Evolutionary conservation across 1,139 yeast species (phyloP).

Genomic region (Taiozyma sp.): DNA sequence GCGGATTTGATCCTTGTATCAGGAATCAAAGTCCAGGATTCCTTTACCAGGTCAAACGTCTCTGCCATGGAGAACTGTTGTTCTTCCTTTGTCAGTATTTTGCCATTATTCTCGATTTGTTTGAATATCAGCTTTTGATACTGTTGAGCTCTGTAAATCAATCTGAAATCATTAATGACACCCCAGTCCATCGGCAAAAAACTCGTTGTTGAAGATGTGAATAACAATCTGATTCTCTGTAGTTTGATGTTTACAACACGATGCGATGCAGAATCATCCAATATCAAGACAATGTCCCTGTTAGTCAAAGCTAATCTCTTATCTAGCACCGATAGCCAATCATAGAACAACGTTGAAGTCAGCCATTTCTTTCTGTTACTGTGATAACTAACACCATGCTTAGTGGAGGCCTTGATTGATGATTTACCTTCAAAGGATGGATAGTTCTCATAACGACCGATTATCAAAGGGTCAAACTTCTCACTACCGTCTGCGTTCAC

Average conservation of each 20-base stretch:
- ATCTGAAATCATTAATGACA: constrained; percentile 55
- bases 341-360: constrained; percentile 59
- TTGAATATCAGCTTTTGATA: constrained; percentile 42
- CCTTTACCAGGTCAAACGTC: constrained; percentile 52
- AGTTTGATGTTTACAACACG: constrained; percentile 52
- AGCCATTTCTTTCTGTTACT: constrained; percentile 61
- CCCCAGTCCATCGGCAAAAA: constrained; percentile 65
- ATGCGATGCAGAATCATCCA: constrained; percentile 63
- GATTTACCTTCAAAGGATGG: constrained; percentile 42
- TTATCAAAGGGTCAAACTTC: constrained; percentile 52
- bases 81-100: constrained; percentile 28
- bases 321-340: constrained; percentile 54
- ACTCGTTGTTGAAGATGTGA: constrained; percentile 30
- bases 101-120: constrained; percentile 23
- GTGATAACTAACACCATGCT: constrained; percentile 49
- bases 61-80: constrained; percentile 43
- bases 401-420: constrained; percentile 41
- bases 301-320: constrained; percentile 41
- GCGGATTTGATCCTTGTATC: constrained; percentile 41
- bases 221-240: constrained; percentile 42
- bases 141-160: constrained; percentile 54
- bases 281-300: constrained; percentile 47
- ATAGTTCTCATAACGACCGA: constrained; percentile 52
- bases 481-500: constrained; percentile 60
- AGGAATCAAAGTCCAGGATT: constrained; percentile 50